A percentile compares a stretch with the other conserved stretches of the same genome.
Conservation (phyloP, 345 rosid genomes). For the Excoecaria agallocha region DNA sequence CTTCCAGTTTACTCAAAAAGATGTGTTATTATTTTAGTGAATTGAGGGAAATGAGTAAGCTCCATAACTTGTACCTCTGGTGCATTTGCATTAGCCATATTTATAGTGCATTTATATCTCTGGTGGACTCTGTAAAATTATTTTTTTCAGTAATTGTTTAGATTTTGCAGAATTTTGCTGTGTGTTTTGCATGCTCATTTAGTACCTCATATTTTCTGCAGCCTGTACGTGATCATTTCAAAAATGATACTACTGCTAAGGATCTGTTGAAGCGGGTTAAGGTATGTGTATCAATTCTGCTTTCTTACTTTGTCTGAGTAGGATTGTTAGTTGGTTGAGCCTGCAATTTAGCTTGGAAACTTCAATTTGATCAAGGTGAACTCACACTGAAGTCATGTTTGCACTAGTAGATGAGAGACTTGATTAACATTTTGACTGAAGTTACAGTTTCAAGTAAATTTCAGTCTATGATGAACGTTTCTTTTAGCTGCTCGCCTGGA, state of each 20-base stretch:
- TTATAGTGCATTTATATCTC: no score
- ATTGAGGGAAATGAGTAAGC: not conserved
- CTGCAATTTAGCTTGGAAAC: not conserved
- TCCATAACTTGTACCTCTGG: not conserved
- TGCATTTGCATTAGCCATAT: not conserved
- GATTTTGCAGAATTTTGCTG: not conserved
- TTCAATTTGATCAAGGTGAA: not conserved
- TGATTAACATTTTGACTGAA: not conserved
- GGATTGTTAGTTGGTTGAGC: not conserved
- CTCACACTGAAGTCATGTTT: not conserved
- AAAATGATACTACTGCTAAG: slow-evolving; percentile 50
- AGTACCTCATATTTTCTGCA: slow-evolving; percentile 21
- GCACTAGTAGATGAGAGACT: not conserved
- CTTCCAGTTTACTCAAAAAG: not conserved
- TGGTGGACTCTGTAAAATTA: not conserved
- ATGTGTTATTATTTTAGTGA: not conserved
- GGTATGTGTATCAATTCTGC: slow-evolving; percentile 41
- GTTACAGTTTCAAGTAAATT: not conserved
- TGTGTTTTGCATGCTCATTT: no score
- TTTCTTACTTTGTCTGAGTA: not conserved
- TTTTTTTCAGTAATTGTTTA: not conserved
- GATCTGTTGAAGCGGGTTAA: slow-evolving; percentile 68
- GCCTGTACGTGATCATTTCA: slow-evolving; percentile 89
- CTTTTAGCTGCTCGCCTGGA: not conserved
- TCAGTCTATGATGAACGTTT: not conserved